Evolutionary conservation across 2,329 filamentous ascomycete species (phyloP).

Genomic region (Cladophialophora exuberans): DNA sequence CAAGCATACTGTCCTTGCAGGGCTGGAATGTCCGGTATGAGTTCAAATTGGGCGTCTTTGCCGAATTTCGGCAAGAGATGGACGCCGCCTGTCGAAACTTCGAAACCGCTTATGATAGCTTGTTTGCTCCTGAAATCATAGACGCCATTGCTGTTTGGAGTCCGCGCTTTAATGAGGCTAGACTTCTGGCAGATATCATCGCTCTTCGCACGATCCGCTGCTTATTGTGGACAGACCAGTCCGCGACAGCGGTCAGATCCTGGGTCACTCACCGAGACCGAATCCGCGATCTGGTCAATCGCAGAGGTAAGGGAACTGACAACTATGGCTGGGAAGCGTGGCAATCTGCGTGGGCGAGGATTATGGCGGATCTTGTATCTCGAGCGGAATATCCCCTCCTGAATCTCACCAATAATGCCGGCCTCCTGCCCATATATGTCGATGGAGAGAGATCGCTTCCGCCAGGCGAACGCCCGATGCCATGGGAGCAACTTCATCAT

Average conservation of each 20-base stretch:
- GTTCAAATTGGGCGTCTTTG: conserved; percentile 87
- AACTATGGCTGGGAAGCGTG: conserved; percentile 95
- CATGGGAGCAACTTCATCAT: conserved; percentile 65
- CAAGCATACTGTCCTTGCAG: conserved; percentile 78
- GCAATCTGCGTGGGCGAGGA: conserved; percentile 73
- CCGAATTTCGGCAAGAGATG: conserved; percentile 91
- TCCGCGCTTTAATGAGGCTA: conserved; percentile 87
- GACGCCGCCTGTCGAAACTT: conserved; percentile 84
- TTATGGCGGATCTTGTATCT: conserved; percentile 64
- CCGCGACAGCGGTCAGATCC: conserved; percentile 75
- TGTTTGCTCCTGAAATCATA: conserved; percentile 81
- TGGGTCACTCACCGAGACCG: conserved; percentile 79
- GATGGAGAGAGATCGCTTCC: conserved; percentile 55
- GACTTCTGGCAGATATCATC: conserved; percentile 80
- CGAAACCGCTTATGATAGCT: conserved; percentile 80
- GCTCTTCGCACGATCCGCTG: conserved; percentile 81
- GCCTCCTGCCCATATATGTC: conserved; percentile 43
- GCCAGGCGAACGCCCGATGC: conserved; percentile 53
- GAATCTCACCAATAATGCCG: conserved; percentile 33
- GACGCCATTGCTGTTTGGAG: conserved; percentile 90
- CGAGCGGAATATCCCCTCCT: conserved; percentile 53
- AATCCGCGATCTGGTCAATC: conserved; percentile 76
- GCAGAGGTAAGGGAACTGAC: conserved; percentile 78
- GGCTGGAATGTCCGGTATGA: conserved; percentile 96
- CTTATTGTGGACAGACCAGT: conserved; percentile 76